Conservation (phyloP, 192 early-diverging fungal species). For the Haplosporangium gracile region DNA sequence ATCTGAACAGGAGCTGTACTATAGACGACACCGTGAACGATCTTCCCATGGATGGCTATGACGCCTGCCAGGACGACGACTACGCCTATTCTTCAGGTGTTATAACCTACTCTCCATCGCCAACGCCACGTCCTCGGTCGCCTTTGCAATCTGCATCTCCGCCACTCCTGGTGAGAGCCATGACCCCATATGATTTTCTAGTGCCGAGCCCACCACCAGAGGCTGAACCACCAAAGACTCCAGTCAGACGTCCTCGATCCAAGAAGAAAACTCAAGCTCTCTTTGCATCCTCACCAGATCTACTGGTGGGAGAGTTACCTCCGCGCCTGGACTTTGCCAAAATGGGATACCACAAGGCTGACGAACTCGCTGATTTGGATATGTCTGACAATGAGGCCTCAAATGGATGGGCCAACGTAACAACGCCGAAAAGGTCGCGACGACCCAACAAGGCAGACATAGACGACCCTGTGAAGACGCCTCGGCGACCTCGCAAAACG, state of each 20-base stretch:
- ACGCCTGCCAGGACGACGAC: background rate
- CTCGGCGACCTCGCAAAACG: constrained; percentile 14
- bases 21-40: background rate
- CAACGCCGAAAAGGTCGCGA: constrained; percentile 15
- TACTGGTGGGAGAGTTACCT: constrained; percentile 12
- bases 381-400: background rate
- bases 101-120: background rate
- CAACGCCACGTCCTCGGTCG: background rate
- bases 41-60: background rate
- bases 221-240: background rate
- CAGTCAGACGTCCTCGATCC: background rate
- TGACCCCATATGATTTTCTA: background rate
- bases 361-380: background rate
- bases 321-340: constrained; percentile 40
- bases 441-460: background rate
- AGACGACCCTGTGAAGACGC: background rate
- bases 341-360: constrained; percentile 17
- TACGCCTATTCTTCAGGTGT: background rate
- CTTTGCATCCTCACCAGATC: background rate
- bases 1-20: background rate
- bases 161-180: background rate
- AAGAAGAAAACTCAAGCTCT: background rate
- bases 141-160: background rate
- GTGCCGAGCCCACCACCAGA: background rate
- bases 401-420: background rate